These are phyloP conservation scores for Mediolabrus comicus DNA, from an alignment of 108 stramenopile species.

Conservation along the genomic window DNA sequence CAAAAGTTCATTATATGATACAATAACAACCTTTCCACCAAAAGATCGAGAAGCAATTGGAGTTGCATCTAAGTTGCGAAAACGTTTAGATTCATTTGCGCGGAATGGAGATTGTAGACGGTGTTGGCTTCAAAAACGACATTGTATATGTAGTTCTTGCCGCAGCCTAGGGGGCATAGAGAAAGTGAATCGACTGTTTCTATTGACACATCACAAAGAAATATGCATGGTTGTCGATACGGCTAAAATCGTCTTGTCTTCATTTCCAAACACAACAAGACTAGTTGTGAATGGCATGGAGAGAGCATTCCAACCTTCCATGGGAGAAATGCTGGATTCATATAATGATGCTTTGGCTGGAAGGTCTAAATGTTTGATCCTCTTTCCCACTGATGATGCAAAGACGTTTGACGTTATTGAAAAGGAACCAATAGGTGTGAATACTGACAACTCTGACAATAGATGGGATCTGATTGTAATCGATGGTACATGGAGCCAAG, in stretches of 20 bases:
- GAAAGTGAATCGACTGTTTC: conserved; percentile 54
- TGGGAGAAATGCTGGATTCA: conserved; percentile 53
- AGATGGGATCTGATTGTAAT: conserved; percentile 62
- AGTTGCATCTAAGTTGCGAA: conserved; percentile 48
- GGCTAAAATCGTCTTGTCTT: conserved; percentile 63
- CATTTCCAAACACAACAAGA: conserved; percentile 51
- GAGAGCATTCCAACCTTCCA: conserved; percentile 53
- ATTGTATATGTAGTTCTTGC: conserved; percentile 63
- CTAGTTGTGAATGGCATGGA: conserved; percentile 64
- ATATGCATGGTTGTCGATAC: conserved; percentile 69
- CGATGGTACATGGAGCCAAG: conserved; percentile 79
- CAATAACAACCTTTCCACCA: conserved; percentile 47
- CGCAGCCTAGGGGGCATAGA: conserved; percentile 10
- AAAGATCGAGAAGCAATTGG: conserved; percentile 57
- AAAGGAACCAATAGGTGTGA: neutral
- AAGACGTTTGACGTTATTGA: conserved; percentile 46
- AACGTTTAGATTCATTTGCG: conserved; percentile 39
- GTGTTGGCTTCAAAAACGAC: conserved; percentile 71
- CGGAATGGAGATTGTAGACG: conserved; percentile 57
- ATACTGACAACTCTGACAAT: neutral
- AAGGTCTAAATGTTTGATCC: conserved; percentile 46
- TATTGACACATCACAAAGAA: conserved; percentile 78
- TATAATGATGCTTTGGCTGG: conserved; percentile 5
- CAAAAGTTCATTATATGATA: conserved; percentile 5
- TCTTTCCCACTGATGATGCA: conserved; percentile 69